Base-by-base conservation (phyloP, 2,329 filamentous ascomycete species). In the Sporothrix curviconia region DNA sequence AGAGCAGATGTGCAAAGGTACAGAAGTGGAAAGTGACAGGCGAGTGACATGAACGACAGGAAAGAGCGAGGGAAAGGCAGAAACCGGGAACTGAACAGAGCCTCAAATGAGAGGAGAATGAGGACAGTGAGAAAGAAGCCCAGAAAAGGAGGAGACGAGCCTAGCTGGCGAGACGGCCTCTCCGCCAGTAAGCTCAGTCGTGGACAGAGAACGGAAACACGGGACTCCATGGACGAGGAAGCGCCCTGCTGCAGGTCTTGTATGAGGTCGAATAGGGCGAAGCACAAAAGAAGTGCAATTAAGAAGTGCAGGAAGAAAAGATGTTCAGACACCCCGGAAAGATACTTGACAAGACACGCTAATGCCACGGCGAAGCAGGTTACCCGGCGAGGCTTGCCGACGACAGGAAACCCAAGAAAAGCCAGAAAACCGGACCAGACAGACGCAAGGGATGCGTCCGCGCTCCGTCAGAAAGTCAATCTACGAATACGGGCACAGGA, bases 241-340 rank as follows among this genome's bases (percentile, higher is more conserved):
- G 46, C 46, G 46, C 46, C 43, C 32, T 50, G 25, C 47, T 51
- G 28, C 47, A 51, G 47, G 47, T 51, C 32, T 37, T 51, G 32
- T 51, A 39, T 24, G 47, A 51, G 47, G 47, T 28, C 47, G 44
- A 37, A 17, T 37, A 24, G 47, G 46, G 47, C 47, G 44, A 34
- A 49, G 44, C 44, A 28, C 7, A 7, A 6, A 17, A 28, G 22
- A 24, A 47, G 30, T 14, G 19, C 12, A 22, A 9, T 7, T 6
- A 39, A 5, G 6, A 37, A 11, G 19, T 24, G 19, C 22, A 24
- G 12, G 11, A 30, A 47, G 14, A 47, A 47, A 12, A 3, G 32
- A 49, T 36, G 44, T 30, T 49, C 44, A 22, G 12, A 19, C 9
- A 50, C 30, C 46, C 19, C 47, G 24, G 34, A 22, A 51, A 51